Evolutionary conservation across 768 basidiomycete genomes (phyloP).

Genomic region (Austroboletus eburneus): DNA sequence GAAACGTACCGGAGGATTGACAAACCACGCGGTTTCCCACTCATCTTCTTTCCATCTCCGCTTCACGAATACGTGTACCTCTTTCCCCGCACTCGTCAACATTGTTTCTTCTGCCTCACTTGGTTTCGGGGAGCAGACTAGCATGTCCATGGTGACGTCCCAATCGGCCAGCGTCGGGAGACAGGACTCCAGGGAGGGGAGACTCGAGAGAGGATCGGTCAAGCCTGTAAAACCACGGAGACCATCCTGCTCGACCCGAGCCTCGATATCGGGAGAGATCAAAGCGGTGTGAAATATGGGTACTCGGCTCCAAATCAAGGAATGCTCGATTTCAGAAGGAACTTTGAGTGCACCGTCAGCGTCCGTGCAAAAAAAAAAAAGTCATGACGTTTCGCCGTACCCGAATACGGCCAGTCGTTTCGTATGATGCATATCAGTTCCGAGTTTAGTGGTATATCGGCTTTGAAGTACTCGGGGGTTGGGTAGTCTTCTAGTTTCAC

Average conservation of each 20-base stretch:
- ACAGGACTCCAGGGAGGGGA: slow-evolving; percentile 52
- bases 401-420: slow-evolving; percentile 90
- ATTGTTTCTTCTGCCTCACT: slow-evolving; percentile 50
- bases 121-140: slow-evolving; percentile 49
- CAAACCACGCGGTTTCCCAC: slow-evolving; percentile 95
- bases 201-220: slow-evolving; percentile 50
- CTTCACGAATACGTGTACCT: slow-evolving; percentile 61
- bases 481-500: background rate
- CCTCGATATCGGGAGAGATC: slow-evolving; percentile 44
- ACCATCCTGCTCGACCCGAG: slow-evolving; percentile 69
- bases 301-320: slow-evolving; percentile 71
- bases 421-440: slow-evolving; percentile 64
- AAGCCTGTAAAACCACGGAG: slow-evolving; percentile 79
- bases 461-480: slow-evolving; percentile 58
- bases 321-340: slow-evolving; percentile 69
- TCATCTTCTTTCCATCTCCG: slow-evolving; percentile 61
- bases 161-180: slow-evolving; percentile 66
- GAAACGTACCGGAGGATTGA: slow-evolving; percentile 73
- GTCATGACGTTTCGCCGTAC: slow-evolving; percentile 33
- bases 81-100: slow-evolving; percentile 47
- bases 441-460: slow-evolving; percentile 45
- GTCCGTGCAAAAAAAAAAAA: background rate
- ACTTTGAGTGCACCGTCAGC: slow-evolving; percentile 35
- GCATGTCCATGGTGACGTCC: slow-evolving; percentile 60
- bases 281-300: slow-evolving; percentile 65